Percentiles rank a stretch among this genome's conserved stretches.
These are phyloP conservation scores for Ascocoryne sarcoides DNA, from an alignment of 2,329 filamentous ascomycete species.

Conservation along the genomic window DNA sequence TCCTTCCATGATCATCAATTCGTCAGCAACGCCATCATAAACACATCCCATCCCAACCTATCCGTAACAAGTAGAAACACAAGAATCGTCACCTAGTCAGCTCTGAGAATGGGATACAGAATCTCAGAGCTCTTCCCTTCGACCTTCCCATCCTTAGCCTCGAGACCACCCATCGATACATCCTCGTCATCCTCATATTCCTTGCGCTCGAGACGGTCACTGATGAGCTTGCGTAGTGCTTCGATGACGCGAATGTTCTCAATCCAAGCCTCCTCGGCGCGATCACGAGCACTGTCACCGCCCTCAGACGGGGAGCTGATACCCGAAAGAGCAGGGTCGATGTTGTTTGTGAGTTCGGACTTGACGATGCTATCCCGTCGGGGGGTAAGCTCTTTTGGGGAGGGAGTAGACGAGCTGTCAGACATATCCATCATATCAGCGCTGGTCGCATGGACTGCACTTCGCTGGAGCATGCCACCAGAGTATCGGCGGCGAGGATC, in stretches of 20 bases:
- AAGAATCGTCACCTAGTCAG: slow-evolving; percentile 10
- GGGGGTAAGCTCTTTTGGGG: slow-evolving; percentile 22
- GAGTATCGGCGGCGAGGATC: slow-evolving; percentile 58
- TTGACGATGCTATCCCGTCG: slow-evolving; percentile 35
- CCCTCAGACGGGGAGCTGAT: slow-evolving; percentile 49
- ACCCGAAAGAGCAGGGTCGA: slow-evolving; percentile 27
- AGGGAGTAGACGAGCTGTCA: slow-evolving; percentile 20
- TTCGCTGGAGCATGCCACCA: slow-evolving; percentile 57
- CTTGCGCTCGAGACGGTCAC: slow-evolving; percentile 45
- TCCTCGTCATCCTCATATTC: slow-evolving; percentile 39
- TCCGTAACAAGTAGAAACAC: not conserved
- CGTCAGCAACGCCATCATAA: not conserved
- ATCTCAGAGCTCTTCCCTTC: slow-evolving; percentile 10
- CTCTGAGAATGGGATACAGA: slow-evolving; percentile 19
- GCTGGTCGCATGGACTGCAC: slow-evolving; percentile 37
- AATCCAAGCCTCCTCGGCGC: slow-evolving; percentile 56
- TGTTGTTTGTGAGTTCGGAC: slow-evolving; percentile 24
- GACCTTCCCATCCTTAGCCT: not conserved
- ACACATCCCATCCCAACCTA: not conserved
- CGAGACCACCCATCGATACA: slow-evolving; percentile 14
- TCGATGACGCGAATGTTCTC: slow-evolving; percentile 59
- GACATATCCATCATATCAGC: slow-evolving; percentile 25
- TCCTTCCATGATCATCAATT: not conserved
- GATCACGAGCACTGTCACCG: slow-evolving; percentile 43
- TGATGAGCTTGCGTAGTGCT: slow-evolving; percentile 49